These are phyloP conservation scores for Xerocomus amazonicus DNA, from an alignment of 1,284 basidiomycete genomes.

Conservation along the genomic window DNA sequence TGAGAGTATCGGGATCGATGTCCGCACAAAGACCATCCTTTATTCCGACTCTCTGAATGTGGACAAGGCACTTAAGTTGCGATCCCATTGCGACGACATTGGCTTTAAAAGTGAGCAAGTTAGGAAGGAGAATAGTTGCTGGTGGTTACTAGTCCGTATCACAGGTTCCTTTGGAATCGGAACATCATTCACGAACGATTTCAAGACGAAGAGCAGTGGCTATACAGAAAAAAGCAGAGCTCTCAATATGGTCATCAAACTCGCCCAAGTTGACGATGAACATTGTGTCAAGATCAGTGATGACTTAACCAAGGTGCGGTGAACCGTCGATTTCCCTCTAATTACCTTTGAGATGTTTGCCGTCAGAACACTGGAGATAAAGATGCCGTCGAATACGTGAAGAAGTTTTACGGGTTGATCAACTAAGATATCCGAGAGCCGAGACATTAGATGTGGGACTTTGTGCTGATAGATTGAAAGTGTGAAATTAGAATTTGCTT, in stretches of 20 bases:
- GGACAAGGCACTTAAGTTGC: constrained; percentile 66
- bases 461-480: neutral
- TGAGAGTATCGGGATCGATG: constrained; percentile 60
- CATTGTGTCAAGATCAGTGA: constrained; percentile 92
- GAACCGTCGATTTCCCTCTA: neutral
- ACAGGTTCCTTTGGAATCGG: constrained; percentile 85
- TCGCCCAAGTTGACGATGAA: constrained; percentile 67
- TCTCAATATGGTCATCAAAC: constrained; percentile 92
- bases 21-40: constrained; percentile 67
- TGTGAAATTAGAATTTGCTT: neutral
- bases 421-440: constrained; percentile 5
- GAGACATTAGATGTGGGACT: neutral
- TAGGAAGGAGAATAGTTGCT: neutral
- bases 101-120: constrained; percentile 64
- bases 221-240: constrained; percentile 67
- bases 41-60: constrained; percentile 81
- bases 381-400: constrained; percentile 24
- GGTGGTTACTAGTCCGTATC: neutral
- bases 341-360: neutral
- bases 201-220: constrained; percentile 54
- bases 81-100: constrained; percentile 68
- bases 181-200: constrained; percentile 89
- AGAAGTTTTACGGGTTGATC: constrained; percentile 24
- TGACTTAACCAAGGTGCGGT: constrained; percentile 75
- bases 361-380: constrained; percentile 38